These are phyloP conservation scores for Fusarium floridanum DNA, from an alignment of 2,329 filamentous ascomycete species.

Conservation along the genomic window DNA sequence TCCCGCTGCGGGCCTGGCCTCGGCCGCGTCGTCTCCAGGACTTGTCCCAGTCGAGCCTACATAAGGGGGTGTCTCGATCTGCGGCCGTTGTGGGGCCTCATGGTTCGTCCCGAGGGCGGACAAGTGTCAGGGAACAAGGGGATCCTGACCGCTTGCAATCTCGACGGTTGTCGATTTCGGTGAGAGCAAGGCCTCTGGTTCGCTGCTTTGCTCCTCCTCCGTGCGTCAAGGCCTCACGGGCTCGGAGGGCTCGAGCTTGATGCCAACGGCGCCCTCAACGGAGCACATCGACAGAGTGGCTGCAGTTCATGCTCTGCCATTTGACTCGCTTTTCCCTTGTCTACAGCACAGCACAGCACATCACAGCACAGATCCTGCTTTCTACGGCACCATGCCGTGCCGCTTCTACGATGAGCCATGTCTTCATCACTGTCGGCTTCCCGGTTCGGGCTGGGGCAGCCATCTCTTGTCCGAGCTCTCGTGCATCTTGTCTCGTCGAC, in stretches of 20 bases:
- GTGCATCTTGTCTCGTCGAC: slow-evolving; percentile 11
- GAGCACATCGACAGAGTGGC: slow-evolving; percentile 24
- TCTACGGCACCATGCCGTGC: slow-evolving; percentile 23
- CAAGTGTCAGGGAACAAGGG: slow-evolving; percentile 54
- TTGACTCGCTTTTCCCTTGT: slow-evolving; percentile 16
- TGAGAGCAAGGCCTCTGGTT: slow-evolving; percentile 53
- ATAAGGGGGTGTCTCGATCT: slow-evolving; percentile 53
- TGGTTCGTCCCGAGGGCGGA: slow-evolving; percentile 55
- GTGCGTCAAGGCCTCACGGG: slow-evolving; percentile 33
- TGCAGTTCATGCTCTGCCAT: slow-evolving; percentile 28
- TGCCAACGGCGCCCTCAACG: slow-evolving; percentile 10
- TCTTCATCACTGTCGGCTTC: slow-evolving; percentile 16
- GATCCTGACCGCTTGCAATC: slow-evolving; percentile 48
- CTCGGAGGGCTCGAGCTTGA: slow-evolving; percentile 25
- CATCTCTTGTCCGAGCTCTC: slow-evolving; percentile 3
- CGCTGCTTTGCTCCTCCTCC: slow-evolving; percentile 41
- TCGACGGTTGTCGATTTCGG: slow-evolving; percentile 51
- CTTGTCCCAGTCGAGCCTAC: slow-evolving; percentile 39
- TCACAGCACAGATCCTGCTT: slow-evolving; percentile 20
- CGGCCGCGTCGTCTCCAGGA: slow-evolving; percentile 37
- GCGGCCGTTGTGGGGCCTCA: slow-evolving; percentile 57
- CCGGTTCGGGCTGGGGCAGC: slow-evolving; percentile 7
- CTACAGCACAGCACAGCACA: slow-evolving; percentile 26
- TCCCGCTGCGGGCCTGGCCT: slow-evolving; percentile 50
- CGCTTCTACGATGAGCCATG: slow-evolving; percentile 19